Percentiles rank a stretch among this genome's conserved stretches.
Evolutionary conservation across 1,139 yeast genomes (phyloP).

Genomic region (Hyphopichia fennica): DNA sequence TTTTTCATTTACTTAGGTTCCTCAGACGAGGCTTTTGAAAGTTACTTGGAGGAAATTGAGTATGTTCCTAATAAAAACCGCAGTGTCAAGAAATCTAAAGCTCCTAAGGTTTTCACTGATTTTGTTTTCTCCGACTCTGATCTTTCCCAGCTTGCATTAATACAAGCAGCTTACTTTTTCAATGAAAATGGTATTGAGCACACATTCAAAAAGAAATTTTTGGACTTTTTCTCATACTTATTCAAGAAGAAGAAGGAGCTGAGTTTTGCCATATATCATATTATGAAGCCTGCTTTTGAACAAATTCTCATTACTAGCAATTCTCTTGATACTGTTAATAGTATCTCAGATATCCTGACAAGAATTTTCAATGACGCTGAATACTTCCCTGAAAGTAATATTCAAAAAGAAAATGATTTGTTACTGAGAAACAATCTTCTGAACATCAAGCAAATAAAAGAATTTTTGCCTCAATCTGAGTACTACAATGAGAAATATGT

Average conservation of each 20-base stretch:
- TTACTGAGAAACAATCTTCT: conserved; percentile 13
- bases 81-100: conserved; percentile 34
- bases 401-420: conserved; percentile 14
- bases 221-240: conserved; percentile 48
- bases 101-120: conserved; percentile 52
- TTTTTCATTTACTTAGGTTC: conserved; percentile 56
- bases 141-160: conserved; percentile 46
- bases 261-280: conserved; percentile 48
- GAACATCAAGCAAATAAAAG: conserved; percentile 12
- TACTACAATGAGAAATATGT: conserved; percentile 14
- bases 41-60: conserved; percentile 47
- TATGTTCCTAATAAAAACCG: conserved; percentile 25
- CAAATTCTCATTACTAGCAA: conserved; percentile 31
- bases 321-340: conserved; percentile 27
- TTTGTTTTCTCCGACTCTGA: conserved; percentile 45
- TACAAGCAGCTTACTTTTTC: conserved; percentile 56
- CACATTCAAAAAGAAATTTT: conserved; percentile 51
- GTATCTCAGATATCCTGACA: conserved; percentile 28
- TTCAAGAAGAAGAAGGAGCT: conserved; percentile 33
- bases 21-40: conserved; percentile 47
- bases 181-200: conserved; percentile 44
- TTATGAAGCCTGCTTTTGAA: conserved; percentile 42
- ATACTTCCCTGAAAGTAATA: conserved; percentile 19
- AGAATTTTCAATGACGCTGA: conserved; percentile 19
- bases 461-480: conserved; percentile 9